Conservation (phyloP, 148 eudicot species). For the Chenopodium berlandieri region DNA sequence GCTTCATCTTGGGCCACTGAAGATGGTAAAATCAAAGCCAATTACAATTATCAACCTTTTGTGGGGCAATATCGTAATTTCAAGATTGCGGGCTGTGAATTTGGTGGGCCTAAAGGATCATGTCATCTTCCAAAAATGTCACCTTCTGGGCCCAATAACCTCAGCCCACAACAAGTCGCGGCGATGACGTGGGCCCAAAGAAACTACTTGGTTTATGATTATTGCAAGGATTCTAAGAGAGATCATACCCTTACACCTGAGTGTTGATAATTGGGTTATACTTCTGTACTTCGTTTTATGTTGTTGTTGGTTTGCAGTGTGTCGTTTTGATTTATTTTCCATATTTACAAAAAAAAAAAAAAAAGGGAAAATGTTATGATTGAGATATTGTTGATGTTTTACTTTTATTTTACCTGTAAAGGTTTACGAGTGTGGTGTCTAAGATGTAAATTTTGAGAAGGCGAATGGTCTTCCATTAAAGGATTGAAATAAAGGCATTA, state of each 20-base stretch:
- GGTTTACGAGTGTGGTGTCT: neutral
- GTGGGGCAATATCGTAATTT: conserved; percentile 68
- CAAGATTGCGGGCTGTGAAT: conserved; percentile 68
- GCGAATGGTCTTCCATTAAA: neutral
- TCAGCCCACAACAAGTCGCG: conserved; percentile 47
- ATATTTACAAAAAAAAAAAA: too few relatives aligned
- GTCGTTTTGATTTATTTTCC: too few relatives aligned
- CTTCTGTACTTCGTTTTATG: too few relatives aligned
- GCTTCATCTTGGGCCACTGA: conserved; percentile 99
- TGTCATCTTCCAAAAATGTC: conserved; percentile 48
- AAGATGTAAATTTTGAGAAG: neutral
- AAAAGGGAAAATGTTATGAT: neutral
- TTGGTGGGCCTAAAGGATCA: conserved; percentile 33
- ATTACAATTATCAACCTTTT: conserved; percentile 87
- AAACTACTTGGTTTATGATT: conserved; percentile 63
- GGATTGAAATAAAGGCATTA: neutral
- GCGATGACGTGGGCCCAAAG: conserved; percentile 78
- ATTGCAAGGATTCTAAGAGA: conserved; percentile 69
- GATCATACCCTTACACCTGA: conserved; percentile 84
- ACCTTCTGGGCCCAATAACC: conserved; percentile 48
- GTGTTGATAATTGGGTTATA: conserved; percentile 38
- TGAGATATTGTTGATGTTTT: neutral
- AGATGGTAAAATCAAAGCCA: conserved; percentile 81
- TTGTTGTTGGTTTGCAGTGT: neutral
- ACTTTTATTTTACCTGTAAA: neutral